Evolutionary conservation across 768 basidiomycete species (phyloP), one percentile per base, ranked within the genome.

Genomic region (Boletus sp.): DNA sequence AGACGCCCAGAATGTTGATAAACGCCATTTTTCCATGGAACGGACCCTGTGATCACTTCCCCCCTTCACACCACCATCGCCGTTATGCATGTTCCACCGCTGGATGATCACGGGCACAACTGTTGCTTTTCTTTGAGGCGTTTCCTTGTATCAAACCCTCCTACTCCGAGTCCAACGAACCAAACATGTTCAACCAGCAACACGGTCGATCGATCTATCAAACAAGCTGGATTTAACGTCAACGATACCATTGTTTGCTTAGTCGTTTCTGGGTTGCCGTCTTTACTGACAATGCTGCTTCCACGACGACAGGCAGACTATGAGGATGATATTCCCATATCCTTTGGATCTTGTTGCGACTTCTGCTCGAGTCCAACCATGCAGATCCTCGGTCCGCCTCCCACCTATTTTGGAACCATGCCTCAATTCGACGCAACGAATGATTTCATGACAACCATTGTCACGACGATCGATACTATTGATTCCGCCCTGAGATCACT

Each of bases 401-500:
- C 82, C 41, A 60, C 73, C 17, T 83, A 83, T 64, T 69, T 68
- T 57, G 47, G 68, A 29, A 40, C 47, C 39, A n/a, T 69, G 6
- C 48, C 59, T 29, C 28, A 33, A 44, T 50, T 64, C 52, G 59
- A 58, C 58, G 9, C 46, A 37, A 48, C 55, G 59, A 37, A 75
- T 2, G 78, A 79, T 50, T 75, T 83, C n/a, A 66, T 81, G 46
- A 67, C 72, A 29, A 81, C 82, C 7, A 80, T 92, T 54, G 83
- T 86, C 51, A 61, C 67, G 4, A 75, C 75, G 41, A 62, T 93
- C 49, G 79, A 86, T 62, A 67, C 75, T 50, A 72, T 87, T 14
- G 76, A 78, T 52, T 59, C 75, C 7, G 71, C 81, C 50, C 76
- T 93, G 40, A 81, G 89, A 28, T 68, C 79, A 24, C 73, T 93